Evolutionary conservation across 495 filamentous ascomycete genomes (phyloP), one percentile per base, ranked within the genome.

Genomic region (Penicillium daleae): DNA sequence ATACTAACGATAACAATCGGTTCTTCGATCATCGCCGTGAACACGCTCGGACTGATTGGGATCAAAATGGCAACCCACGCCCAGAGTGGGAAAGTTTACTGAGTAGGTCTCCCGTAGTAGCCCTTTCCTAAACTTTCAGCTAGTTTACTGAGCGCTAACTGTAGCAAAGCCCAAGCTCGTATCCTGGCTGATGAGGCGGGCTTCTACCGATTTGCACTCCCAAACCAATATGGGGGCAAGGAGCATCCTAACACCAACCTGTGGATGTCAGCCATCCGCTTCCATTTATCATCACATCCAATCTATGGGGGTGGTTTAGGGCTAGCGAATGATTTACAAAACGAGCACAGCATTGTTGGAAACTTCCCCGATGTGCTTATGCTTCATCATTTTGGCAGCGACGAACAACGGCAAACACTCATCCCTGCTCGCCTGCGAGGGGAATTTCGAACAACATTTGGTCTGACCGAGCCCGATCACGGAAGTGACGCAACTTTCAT

Each of bases 1-100:
- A 77, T 21, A 59, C 67, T 0, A 62, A 83, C 57, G 83, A 85
- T 59, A 87, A 87, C 60, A 72, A 86, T 27, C 82, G 83, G 27
- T 87, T 87, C 77, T 87, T 87, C 67, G 83, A 87, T 68, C 80
- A 87, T 66, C 77, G 84, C 8, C 81, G 85, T 48, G 85, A 87
- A 57, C 76, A 85, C 71, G 70, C 80, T 7, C 80, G 84, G 1
- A 88, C 84, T 0, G 76, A 86, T 65, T 86, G 81, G 79, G 78
- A 80, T 24, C 74, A 78, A 26, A 66, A 76, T 46, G 85, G 85
- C 1, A 78, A 86, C 21, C 85, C 86, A 5, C 74, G 74, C 3
- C 59, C 72, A 39, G 84, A 86, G 64, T 88, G 84, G 85, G 85
- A 86, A 65, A 67, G 75, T 1, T 71, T 88, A 9, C 68, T 86